These are phyloP conservation scores for Penicillium verhagenii DNA, from an alignment of 495 filamentous ascomycete species.

Conservation along the genomic window DNA sequence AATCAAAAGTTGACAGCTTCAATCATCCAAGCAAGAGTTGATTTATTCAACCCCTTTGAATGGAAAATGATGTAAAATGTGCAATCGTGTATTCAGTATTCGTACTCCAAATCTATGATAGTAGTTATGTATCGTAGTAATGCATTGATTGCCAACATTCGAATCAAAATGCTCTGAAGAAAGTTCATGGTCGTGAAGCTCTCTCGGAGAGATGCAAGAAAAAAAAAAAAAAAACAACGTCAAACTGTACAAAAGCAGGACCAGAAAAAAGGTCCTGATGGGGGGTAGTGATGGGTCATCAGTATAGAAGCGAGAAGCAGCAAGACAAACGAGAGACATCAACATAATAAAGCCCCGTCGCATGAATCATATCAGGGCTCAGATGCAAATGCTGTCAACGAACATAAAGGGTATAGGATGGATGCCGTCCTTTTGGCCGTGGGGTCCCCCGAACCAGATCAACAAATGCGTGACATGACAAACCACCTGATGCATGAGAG, in stretches of 20 bases:
- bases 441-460: slow-evolving; percentile 11
- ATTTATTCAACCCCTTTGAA: no score
- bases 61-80: no score
- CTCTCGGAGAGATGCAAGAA: slow-evolving; percentile 28
- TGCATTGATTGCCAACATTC: slow-evolving; percentile 18
- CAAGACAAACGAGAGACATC: slow-evolving; percentile 23
- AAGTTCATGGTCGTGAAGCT: slow-evolving; percentile 12
- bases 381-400: slow-evolving; percentile 37
- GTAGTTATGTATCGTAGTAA: slow-evolving; percentile 1
- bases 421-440: slow-evolving; percentile 25
- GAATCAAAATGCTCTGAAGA: slow-evolving; percentile 22
- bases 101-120: neutral
- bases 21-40: no score
- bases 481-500: slow-evolving; percentile 41
- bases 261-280: slow-evolving; percentile 11
- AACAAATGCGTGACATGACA: slow-evolving; percentile 34
- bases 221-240: slow-evolving; percentile 17
- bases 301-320: slow-evolving; percentile 20
- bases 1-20: no score
- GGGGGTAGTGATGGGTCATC: slow-evolving; percentile 13
- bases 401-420: slow-evolving; percentile 46
- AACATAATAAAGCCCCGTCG: slow-evolving; percentile 23
- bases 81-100: neutral
- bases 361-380: slow-evolving; percentile 31
- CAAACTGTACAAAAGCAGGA: slow-evolving; percentile 30